These are phyloP conservation scores for Solanum sitiens DNA, from an alignment of 257 asterid species.

Conservation along the genomic window DNA sequence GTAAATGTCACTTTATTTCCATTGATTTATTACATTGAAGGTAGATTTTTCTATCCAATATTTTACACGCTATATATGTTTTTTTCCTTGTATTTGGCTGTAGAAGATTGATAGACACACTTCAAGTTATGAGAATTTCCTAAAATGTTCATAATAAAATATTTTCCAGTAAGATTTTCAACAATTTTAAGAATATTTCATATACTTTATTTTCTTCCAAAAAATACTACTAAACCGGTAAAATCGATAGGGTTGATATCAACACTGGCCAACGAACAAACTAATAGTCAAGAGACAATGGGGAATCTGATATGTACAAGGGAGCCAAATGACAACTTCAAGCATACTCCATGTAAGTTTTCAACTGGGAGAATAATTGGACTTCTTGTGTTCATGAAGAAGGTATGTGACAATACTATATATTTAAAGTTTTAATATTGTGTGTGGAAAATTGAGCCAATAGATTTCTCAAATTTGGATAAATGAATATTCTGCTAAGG, in stretches of 20 bases:
- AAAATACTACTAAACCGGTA: not conserved
- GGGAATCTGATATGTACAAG: not conserved
- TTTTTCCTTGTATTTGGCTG: not conserved
- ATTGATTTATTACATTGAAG: not conserved
- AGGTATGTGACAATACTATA: not conserved
- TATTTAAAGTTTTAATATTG: not conserved
- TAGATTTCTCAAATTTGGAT: too few relatives aligned
- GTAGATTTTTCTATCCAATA: not conserved
- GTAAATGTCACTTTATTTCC: not conserved
- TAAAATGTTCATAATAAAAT: too few relatives aligned
- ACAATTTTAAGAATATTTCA: too few relatives aligned
- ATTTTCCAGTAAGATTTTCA: too few relatives aligned
- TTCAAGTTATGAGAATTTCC: too few relatives aligned
- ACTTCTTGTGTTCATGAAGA: not conserved
- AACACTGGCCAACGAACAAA: not conserved
- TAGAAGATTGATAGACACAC: not conserved
- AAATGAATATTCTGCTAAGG: not conserved
- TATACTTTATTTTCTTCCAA: not conserved
- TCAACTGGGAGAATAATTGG: not conserved
- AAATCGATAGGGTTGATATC: not conserved
- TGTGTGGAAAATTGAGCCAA: not conserved
- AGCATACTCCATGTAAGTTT: not conserved
- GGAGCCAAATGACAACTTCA: not conserved
- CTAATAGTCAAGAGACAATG: not conserved
- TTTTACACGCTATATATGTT: not conserved